phyloP scores from a whole-genome alignment of 2,329 filamentous ascomycete species.

The Aspergillus novoparasiticus region DNA sequence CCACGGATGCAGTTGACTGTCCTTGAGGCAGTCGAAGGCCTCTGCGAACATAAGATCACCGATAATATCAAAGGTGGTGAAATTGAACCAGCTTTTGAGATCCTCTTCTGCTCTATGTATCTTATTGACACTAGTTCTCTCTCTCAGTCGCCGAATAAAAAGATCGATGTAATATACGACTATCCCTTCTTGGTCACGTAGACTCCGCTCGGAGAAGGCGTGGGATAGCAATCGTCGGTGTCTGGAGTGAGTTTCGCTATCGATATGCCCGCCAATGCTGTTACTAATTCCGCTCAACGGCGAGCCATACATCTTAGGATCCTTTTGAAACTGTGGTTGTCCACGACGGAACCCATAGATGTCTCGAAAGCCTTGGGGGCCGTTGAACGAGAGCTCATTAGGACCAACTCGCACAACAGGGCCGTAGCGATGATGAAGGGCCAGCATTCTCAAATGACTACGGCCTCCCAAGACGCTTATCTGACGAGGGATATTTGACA shows the following conservation, averaged over 20 bases:
- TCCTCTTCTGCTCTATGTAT: slow-evolving; percentile 18
- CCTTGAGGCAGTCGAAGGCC: slow-evolving; percentile 37
- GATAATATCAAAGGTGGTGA: slow-evolving; percentile 36
- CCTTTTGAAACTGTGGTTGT: slow-evolving; percentile 21
- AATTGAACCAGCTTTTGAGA: slow-evolving; percentile 33
- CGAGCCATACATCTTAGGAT: slow-evolving; percentile 18
- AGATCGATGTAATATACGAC: slow-evolving; percentile 23
- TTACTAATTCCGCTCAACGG: background rate
- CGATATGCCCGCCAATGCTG: background rate
- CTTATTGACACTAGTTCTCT: background rate
- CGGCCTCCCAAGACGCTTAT: slow-evolving; percentile 25
- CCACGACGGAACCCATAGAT: slow-evolving; percentile 33
- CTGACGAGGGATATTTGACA: slow-evolving; percentile 26
- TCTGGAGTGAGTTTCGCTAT: slow-evolving; percentile 15
- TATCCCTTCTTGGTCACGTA: slow-evolving; percentile 28
- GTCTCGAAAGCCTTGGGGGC: slow-evolving; percentile 32
- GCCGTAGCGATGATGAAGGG: slow-evolving; percentile 39
- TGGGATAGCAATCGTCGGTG: slow-evolving; percentile 25
- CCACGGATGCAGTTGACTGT: slow-evolving; percentile 38
- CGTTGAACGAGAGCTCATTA: slow-evolving; percentile 38
- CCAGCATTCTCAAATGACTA: slow-evolving; percentile 24
- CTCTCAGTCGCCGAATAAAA: slow-evolving; percentile 20
- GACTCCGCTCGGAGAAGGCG: slow-evolving; percentile 28
- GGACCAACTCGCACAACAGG: slow-evolving; percentile 40
- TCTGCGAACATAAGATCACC: slow-evolving; percentile 33